These are phyloP conservation scores for Musa schizocarpa DNA, from an alignment of 176 grass and related monocot genomes.

Conservation along the genomic window DNA sequence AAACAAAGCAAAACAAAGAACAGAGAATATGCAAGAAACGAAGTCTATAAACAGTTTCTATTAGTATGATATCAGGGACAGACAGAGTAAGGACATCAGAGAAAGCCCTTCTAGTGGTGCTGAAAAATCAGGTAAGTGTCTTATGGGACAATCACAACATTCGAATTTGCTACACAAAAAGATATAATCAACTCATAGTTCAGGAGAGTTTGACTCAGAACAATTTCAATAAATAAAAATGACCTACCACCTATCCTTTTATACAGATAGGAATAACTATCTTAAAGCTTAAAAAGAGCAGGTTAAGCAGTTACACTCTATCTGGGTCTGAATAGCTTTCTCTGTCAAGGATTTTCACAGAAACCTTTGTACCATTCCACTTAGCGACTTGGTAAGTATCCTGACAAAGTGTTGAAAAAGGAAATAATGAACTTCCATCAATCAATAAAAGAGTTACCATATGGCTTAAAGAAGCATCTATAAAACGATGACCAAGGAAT, in stretches of 20 bases:
- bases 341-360: constrained; percentile 90
- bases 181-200: no score
- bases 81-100: not conserved
- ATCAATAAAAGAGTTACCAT: not conserved
- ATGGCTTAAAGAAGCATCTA: not conserved
- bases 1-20: not conserved
- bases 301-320: constrained; percentile 39
- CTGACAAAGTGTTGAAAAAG: constrained; percentile 32
- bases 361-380: constrained; percentile 95
- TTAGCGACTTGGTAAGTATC: constrained; percentile 76
- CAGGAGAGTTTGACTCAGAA: no score
- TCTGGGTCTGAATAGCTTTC: constrained; percentile 64
- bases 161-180: not conserved
- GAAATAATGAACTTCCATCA: not conserved
- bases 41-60: not conserved
- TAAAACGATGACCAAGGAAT: not conserved
- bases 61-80: not conserved
- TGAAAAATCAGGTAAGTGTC: no score
- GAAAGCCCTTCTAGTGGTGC: not conserved
- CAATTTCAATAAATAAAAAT: not conserved
- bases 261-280: not conserved
- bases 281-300: constrained; percentile 1
- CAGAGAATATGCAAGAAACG: not conserved
- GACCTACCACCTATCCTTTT: no score
- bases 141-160: not conserved